Evolutionary conservation across 495 filamentous ascomycete species (phyloP), one percentile per base, ranked within the genome.

Genomic region (Penicillium nucicola): DNA sequence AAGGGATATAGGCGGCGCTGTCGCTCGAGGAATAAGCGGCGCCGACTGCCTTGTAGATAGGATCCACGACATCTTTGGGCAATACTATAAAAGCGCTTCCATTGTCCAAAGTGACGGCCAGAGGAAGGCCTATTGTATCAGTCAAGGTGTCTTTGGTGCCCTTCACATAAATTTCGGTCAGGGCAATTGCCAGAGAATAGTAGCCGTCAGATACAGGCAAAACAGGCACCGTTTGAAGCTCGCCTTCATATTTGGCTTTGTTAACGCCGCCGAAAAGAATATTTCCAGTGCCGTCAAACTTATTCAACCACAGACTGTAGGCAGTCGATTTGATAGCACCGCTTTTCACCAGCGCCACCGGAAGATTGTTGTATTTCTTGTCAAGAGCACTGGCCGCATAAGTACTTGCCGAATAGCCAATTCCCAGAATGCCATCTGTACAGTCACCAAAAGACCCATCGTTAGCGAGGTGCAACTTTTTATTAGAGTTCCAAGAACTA

Each of bases 211-310:
- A 53, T 40, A 32, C 45, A 8, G 62, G 64, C 45, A 87, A 76
- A 54, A 95, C 77, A 7, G 90, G 89, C 1, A 95, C 72, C 10
- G 84, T 89, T 31, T 76, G 67, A 3, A 96, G 82, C 2, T 71
- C 57, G 30, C 87, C 88, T 0, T 59, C 60, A 71, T 85, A 96
- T 60, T 88, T 85, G 11, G 77, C 84, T 9, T 81, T 85, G 72
- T 96, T 86, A 50, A 96, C 80, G 43, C 90, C 91, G 19, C 91
- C 91, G 58, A 96, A 96, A 12, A 96, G 77, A 50, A 96, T 85
- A 56, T 77, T 83, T 23, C 91, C 91, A n/a, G 76, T 84, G 56
- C 71, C 73, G 48, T 84, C 76, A 1, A 91, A 76, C 56, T 92
- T 88, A 71, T 95, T 90, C 23, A 96, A 77, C 90, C 90, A 96